Evolutionary conservation across 2,329 filamentous ascomycete genomes (phyloP), one percentile per base, ranked within the genome.

Genomic region (Cladorrhinum sp.): DNA sequence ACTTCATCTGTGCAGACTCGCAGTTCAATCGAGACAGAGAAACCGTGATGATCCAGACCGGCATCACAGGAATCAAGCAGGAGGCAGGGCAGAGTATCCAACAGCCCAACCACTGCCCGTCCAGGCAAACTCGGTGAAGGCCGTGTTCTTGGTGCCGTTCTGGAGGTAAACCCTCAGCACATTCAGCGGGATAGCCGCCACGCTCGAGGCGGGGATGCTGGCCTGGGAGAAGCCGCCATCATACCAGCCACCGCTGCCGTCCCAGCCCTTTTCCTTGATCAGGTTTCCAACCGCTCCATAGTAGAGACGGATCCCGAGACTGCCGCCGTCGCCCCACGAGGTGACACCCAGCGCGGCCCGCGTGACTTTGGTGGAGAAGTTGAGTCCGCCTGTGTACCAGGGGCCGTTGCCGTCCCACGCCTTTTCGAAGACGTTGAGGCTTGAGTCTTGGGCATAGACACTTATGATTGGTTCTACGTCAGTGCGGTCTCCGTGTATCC

Each of bases 121-220:
- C 42, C 48, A 61, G 16, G 54, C 54, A 48, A 52, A 64, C 62
- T 64, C 62, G 49, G 51, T 62, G n/a, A 64, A 42, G 16, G 39
- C 60, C 26, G 57, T 57, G 21, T 14, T 26, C 14, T 55, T 8
- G n/a, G 52, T 55, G 9, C 62, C 62, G 28, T 63, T 62, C 62
- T 64, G 60, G 4, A 64, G 21, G 33, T 64, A 64, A n/a, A 64
- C 62, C 21, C 62, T 49, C 39, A 63, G 54, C 16, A 46, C 23
- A 9, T 53, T 46, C 14, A 42, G 30, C 7, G 23, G 18, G 39
- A 63, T 42, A 26, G 54, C 62, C 14, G 52, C 53, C 12, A 60
- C 61, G 42, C 50, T 54, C 6, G 52, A 46, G n/a, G n/a, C 57
- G 6, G 52, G 53, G 24, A 64, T 36, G 26, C 20, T 28, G 12